Conservation (phyloP, 495 filamentous ascomycete genomes). For the Collariella sp. region DNA sequence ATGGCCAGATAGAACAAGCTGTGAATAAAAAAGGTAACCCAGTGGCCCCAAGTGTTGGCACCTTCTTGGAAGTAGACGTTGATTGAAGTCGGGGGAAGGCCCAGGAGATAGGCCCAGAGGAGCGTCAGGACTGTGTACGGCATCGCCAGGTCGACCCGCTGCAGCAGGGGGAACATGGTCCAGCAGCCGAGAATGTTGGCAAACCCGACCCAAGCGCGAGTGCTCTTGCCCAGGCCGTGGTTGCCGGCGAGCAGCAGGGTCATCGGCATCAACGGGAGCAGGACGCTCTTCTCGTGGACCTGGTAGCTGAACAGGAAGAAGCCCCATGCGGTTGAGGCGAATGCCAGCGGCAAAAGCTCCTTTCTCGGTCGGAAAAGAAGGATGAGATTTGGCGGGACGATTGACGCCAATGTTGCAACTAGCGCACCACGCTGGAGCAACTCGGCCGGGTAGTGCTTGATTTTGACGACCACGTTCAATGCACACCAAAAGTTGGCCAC, state of each 20-base stretch:
- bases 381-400: slow-evolving; percentile 65
- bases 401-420: slow-evolving; percentile 62
- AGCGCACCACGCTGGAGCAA: slow-evolving; percentile 72
- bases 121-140: slow-evolving; percentile 78
- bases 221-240: slow-evolving; percentile 63
- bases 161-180: slow-evolving; percentile 88
- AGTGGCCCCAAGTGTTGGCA: slow-evolving; percentile 37
- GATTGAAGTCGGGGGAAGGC: slow-evolving; percentile 68
- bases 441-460: slow-evolving; percentile 56
- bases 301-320: slow-evolving; percentile 98
- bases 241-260: slow-evolving; percentile 72
- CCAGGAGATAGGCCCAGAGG: slow-evolving; percentile 85
- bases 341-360: slow-evolving; percentile 64
- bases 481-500: slow-evolving; percentile 98
- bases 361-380: slow-evolving; percentile 72
- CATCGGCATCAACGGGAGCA: slow-evolving; percentile 86
- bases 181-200: slow-evolving; percentile 85
- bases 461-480: slow-evolving; percentile 78
- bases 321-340: slow-evolving; percentile 81
- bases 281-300: slow-evolving; percentile 93
- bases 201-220: slow-evolving; percentile 83
- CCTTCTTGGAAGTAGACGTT: slow-evolving; percentile 51
- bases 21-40: slow-evolving; percentile 60
- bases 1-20: slow-evolving; percentile 65
- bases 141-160: slow-evolving; percentile 70